Base-by-base conservation (phyloP, 306 rosid species). In the Lupinus albus region DNA sequence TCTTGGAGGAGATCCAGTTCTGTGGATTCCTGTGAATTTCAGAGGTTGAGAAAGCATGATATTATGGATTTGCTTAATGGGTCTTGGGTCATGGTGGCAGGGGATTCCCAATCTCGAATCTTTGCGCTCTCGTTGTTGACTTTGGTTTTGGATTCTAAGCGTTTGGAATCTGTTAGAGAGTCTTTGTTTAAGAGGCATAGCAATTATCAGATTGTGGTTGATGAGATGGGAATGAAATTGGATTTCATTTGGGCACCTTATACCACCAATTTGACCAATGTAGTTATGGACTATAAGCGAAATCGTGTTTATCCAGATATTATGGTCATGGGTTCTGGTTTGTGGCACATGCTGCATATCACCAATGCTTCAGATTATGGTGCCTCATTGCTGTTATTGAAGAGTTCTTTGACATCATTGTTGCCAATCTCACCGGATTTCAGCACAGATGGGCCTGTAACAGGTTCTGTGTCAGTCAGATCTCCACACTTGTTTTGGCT, bases 231-330 rank as follows among this genome's bases (percentile, higher is more conserved):
- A 64, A 70, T 91, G 91, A 82, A 82, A 62, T 75, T 91, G 85
- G 96, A 91, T 76, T 91, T 88, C 68, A 39, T 87, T 11, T 91
- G 97, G 97, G 94, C 97, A 46, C 96, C 97, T 55, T 88, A 80
- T 62, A 70, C 83, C 5, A 11, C 75, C 18, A 91, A 88, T 86
- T 58, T 91, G 64, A 88, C 96, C n/a, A 53, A 71, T 64, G 74
- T 91, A 64, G 80, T 86, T 2, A 7, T 15, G 45, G 82, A 53
- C 28, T 83, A 84, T 21, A 85, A 82, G 74, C 76, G 79, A 35
- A 84, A 80, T 41, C 89, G 73, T 11, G 75, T 67, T 64, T 86
- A 80, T 68, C 97, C 97, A 0, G 97, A 91, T 77, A 83, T 91
- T 47, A 64, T 88, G 60, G 79, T 88, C 14, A 85, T 91, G 97